phyloP scores from a whole-genome alignment of 2,329 filamentous ascomycete species.

The Triangularia verruculosa region DNA sequence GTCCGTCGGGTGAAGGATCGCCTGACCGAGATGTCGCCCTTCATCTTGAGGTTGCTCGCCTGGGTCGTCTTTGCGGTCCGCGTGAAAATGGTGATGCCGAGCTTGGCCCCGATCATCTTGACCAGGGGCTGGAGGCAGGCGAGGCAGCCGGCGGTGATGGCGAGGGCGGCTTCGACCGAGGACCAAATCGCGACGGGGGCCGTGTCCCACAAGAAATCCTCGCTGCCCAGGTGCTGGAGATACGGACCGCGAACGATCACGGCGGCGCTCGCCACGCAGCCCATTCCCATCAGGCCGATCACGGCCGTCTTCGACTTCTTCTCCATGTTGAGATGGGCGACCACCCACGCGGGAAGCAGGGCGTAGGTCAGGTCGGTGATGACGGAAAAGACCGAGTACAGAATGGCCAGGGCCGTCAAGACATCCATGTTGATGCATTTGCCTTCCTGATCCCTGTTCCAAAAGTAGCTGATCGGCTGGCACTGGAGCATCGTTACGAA shows the following conservation, averaged over 20 bases:
- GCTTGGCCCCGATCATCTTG: conserved; percentile 33
- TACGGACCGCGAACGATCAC: conserved; percentile 42
- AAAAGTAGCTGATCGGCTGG: conserved; percentile 40
- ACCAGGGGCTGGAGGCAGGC: conserved; percentile 47
- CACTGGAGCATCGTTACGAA: conserved; percentile 43
- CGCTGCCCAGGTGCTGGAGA: conserved; percentile 6
- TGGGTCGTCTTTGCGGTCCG: not conserved
- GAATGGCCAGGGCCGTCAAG: conserved; percentile 50
- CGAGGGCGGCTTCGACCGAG: conserved; percentile 45
- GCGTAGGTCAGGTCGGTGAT: conserved; percentile 51
- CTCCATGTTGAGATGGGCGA: conserved; percentile 55
- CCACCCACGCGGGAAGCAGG: conserved; percentile 51
- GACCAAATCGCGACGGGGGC: conserved; percentile 48
- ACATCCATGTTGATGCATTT: conserved; percentile 40
- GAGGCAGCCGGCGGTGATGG: conserved; percentile 46
- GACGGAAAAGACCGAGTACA: conserved; percentile 49
- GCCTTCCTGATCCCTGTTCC: conserved; percentile 37
- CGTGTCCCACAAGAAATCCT: conserved; percentile 45
- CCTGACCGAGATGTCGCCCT: conserved; percentile 14
- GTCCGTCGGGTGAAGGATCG: conserved; percentile 10
- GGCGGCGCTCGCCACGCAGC: conserved; percentile 49
- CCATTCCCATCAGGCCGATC: conserved; percentile 53
- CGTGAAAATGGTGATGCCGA: conserved; percentile 24
- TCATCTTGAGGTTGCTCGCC: not conserved
- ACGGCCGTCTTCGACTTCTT: conserved; percentile 49